phyloP scores from a whole-genome alignment of 179 eudicot genomes.

The Nepenthes alata region DNA sequence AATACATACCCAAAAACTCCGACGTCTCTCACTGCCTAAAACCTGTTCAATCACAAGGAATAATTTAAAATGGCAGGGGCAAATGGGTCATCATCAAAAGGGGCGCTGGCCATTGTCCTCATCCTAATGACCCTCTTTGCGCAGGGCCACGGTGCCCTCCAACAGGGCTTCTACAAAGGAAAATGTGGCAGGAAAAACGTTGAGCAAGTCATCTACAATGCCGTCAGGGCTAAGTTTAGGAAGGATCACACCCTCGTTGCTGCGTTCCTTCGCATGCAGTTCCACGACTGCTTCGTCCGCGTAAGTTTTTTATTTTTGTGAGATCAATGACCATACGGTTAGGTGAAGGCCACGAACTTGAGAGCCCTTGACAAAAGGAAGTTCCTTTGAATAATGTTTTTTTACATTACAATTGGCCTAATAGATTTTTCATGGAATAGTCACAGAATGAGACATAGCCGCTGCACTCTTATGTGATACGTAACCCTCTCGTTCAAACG shows the following conservation, averaged over 20 bases:
- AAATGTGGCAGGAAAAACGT: slow-evolving; percentile 20
- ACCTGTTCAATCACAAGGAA: not conserved
- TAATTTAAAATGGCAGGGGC: not conserved
- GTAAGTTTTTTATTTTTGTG: slow-evolving; percentile 6
- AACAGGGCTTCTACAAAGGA: slow-evolving; percentile 18
- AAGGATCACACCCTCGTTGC: slow-evolving; percentile 17
- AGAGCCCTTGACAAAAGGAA: not conserved
- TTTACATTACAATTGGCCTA: not conserved
- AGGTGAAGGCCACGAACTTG: no score
- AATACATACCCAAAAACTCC: not conserved
- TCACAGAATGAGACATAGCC: not conserved
- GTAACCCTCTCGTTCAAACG: not conserved
- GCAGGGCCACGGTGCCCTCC: slow-evolving; percentile 13
- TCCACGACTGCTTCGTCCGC: slow-evolving; percentile 46
- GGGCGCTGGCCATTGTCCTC: slow-evolving; percentile 10
- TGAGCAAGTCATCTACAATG: slow-evolving; percentile 18
- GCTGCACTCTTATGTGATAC: not conserved
- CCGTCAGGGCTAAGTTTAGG: slow-evolving; percentile 3
- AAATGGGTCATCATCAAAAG: not conserved
- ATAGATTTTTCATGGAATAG: not conserved
- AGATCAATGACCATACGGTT: no score
- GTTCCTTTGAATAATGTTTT: not conserved
- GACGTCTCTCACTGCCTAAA: not conserved
- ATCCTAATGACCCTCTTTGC: slow-evolving; percentile 17
- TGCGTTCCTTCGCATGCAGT: slow-evolving; percentile 35